A percentile compares a stretch with the other conserved stretches of the same genome.
Conservation (phyloP, 352 stramenopile species). For the Globisporangium paddicum region DNA sequence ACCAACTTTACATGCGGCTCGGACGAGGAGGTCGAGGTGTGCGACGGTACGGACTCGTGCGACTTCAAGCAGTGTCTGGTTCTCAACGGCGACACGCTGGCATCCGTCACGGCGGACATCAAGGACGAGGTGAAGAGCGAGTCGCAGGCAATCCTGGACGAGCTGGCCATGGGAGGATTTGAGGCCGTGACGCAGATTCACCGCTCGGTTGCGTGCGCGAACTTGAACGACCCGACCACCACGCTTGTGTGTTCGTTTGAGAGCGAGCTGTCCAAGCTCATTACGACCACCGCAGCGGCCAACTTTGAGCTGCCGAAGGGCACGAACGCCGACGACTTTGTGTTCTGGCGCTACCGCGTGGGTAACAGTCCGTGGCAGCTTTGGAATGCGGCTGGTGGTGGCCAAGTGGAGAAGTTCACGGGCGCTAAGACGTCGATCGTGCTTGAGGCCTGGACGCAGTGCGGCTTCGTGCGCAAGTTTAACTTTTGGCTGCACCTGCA, state of each 20-base stretch:
- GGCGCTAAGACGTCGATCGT: conserved; percentile 39
- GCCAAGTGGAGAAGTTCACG: conserved; percentile 25
- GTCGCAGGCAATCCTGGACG: conserved; percentile 32
- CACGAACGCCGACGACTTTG: conserved; percentile 27
- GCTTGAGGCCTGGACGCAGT: conserved; percentile 59
- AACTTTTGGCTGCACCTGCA: conserved; percentile 52
- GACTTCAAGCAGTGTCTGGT: conserved; percentile 51
- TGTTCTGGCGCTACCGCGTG: conserved; percentile 66
- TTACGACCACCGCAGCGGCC: conserved; percentile 23
- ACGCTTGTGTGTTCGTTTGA: conserved; percentile 29
- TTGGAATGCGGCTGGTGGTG: conserved; percentile 22
- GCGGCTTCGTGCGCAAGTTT: conserved; percentile 38
- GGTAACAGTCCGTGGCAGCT: conserved; percentile 21
- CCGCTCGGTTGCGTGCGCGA: conserved; percentile 42
- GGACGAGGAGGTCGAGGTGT: conserved; percentile 36
- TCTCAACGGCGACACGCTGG: conserved; percentile 44
- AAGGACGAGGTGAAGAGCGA: conserved; percentile 17
- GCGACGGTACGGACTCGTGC: conserved; percentile 31
- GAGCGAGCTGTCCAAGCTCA: conserved; percentile 29
- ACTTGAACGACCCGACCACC: conserved; percentile 21
- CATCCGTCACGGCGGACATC: conserved; percentile 27
- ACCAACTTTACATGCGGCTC: conserved; percentile 56
- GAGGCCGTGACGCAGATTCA: conserved; percentile 62
- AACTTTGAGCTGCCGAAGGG: conserved; percentile 13
- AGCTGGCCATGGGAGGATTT: conserved; percentile 31